These are phyloP conservation scores for Primulina tabacum DNA, from an alignment of 257 asterid species.

Conservation along the genomic window DNA sequence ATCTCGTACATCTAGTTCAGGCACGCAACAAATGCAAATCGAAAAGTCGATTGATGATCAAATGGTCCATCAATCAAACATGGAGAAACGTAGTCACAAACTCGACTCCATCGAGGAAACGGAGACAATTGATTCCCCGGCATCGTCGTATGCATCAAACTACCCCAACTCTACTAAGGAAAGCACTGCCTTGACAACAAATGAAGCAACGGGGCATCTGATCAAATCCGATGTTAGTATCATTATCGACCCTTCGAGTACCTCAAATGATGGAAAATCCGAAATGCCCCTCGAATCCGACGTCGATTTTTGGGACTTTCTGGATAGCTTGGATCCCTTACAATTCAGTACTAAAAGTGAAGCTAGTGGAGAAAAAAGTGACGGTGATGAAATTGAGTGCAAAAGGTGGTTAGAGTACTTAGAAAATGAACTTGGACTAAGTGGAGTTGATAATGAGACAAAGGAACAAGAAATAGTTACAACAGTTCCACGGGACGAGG, in stretches of 20 bases:
- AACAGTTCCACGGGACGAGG: conserved; percentile 4
- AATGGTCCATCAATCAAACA: not conserved
- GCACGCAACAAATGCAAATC: conserved; percentile 22
- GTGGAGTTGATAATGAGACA: conserved; percentile 11
- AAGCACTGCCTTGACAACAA: conserved; percentile 2
- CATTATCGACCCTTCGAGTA: not conserved
- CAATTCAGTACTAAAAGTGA: conserved; percentile 13
- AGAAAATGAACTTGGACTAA: conserved; percentile 59
- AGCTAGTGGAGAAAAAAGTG: conserved; percentile 4
- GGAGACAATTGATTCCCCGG: conserved; percentile 19
- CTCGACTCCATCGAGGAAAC: not conserved
- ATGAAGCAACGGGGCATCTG: conserved; percentile 1
- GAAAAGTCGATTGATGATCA: conserved; percentile 4
- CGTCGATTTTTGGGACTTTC: conserved; percentile 40
- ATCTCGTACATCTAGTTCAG: conserved; percentile 30
- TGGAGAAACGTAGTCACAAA: not conserved
- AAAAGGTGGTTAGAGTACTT: conserved; percentile 46
- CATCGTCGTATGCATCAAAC: conserved; percentile 27
- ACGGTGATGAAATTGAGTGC: conserved; percentile 23
- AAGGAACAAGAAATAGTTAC: conserved; percentile 1
- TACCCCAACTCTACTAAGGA: conserved; percentile 17
- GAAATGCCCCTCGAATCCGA: conserved; percentile 43
- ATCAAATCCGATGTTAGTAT: too few relatives aligned
- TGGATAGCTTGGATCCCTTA: conserved; percentile 30
- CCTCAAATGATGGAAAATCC: conserved; percentile 12